A percentile compares a stretch with the other conserved stretches of the same genome.
Evolutionary conservation across 306 rosid genomes (phyloP).

Genomic region (Casuarina equisetifolia): DNA sequence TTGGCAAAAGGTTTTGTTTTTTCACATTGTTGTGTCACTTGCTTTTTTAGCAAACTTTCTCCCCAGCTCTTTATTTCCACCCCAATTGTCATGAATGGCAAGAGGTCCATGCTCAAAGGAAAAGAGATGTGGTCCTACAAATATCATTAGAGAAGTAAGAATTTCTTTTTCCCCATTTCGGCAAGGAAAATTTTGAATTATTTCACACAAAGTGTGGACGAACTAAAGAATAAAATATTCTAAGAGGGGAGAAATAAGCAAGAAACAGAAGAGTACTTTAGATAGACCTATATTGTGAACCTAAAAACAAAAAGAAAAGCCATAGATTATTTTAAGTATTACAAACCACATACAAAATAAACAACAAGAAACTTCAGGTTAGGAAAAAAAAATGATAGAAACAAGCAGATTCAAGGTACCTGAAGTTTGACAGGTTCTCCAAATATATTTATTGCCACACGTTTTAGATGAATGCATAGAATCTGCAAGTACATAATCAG

Average conservation of each 20-base stretch:
- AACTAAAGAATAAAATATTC: not conserved
- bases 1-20: conserved; percentile 31
- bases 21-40: conserved; percentile 24
- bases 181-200: not conserved
- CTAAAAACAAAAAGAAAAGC: not conserved
- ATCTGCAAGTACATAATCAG: conserved; percentile 53
- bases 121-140: conserved; percentile 82
- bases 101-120: conserved; percentile 70
- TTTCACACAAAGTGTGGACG: not conserved
- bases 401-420: conserved; percentile 45
- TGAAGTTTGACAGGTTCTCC: conserved; percentile 71
- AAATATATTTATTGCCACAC: conserved; percentile 54
- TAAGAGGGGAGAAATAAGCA: not conserved
- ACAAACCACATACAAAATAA: not conserved
- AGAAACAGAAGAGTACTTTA: not conserved
- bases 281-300: not conserved
- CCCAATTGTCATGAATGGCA: conserved; percentile 60
- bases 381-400: conserved; percentile 6
- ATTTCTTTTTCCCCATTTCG: not conserved
- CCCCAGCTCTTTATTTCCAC: conserved; percentile 49
- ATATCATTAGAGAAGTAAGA: conserved; percentile 17
- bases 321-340: not conserved
- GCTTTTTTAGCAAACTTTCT: conserved; percentile 35
- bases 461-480: conserved; percentile 81
- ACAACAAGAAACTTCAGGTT: conserved; percentile 17